Base-by-base conservation (phyloP, 2,329 filamentous ascomycete genomes). In the Diaporthe velutina region DNA sequence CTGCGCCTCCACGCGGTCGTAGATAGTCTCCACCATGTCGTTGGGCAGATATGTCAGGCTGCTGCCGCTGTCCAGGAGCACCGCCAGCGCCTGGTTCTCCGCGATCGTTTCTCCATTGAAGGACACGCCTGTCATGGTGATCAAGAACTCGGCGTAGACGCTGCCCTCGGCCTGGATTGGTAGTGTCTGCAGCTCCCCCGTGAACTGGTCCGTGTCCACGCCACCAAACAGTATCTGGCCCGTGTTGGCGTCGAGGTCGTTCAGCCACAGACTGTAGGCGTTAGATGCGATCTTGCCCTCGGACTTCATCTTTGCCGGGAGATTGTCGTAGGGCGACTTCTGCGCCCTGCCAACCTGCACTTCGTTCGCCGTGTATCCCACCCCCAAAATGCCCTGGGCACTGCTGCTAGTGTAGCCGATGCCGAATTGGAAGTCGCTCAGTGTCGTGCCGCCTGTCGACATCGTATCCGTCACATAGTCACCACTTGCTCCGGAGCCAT, bases 321-420 rank as follows among this genome's bases (percentile, higher is more conserved):
- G 85, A 81, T 95, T 96, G 57, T 90, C 83, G 83, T 96, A 96
- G 0, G 89, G 74, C 5, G 83, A 74, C 74, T 86, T 83, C 8
- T 88, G 86, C 12, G 86, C 88, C 77, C 90, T 87, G 70, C 88
- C 88, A 60, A 94, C 90, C 78, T 93, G 91, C 17, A 93, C 94
- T 84, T 98, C 96, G 82, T 97, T 97, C 77, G 88, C 82, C 0
- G 89, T 82, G 82, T 98, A 98, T 9, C 96, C 96, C 76, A 98
- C 93, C 25, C 96, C 96, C 28, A 98, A 83, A 55, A 98, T 95
- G 52, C 94, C 94, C 82, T 97, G 90, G 71, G 83, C 76, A 9
- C 90, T 89, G 12, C 86, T 84, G 81, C 89, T 91, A 10, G 80
- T 80, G 80, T 95, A 95, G 55, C 93, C 94, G 76, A 96, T 87